Evolutionary conservation across 164 flowering plant genomes (phyloP).

Genomic region (Chimonanthus praecox): DNA sequence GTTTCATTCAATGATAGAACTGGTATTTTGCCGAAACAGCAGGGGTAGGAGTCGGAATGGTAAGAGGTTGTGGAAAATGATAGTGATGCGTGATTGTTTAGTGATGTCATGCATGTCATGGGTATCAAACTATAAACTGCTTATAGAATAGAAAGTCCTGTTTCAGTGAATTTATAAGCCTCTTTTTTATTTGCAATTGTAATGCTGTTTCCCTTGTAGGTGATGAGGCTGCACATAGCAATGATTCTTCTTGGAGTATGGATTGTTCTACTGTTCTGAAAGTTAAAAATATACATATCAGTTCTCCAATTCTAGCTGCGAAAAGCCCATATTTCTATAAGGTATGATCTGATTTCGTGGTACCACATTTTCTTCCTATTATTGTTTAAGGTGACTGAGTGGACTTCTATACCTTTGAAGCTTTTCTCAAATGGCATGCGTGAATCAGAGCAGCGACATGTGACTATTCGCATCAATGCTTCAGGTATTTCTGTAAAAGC

Average conservation of each 20-base stretch:
- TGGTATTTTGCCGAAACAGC: too few relatives aligned
- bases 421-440: slow-evolving; percentile 99
- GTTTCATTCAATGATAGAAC: too few relatives aligned
- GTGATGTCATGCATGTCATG: too few relatives aligned
- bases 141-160: not conserved
- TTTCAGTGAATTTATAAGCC: not conserved
- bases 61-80: too few relatives aligned
- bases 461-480: slow-evolving; percentile 76
- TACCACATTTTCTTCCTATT: not conserved
- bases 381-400: not conserved
- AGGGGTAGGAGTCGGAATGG: too few relatives aligned
- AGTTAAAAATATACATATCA: slow-evolving; percentile 78
- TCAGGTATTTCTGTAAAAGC: slow-evolving; percentile 44
- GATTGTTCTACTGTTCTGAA: slow-evolving; percentile 68
- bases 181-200: not conserved
- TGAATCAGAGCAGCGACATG: slow-evolving; percentile 92
- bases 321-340: slow-evolving; percentile 98
- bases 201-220: slow-evolving; percentile 30
- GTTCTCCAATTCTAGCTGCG: slow-evolving; percentile 97
- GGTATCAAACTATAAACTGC: too few relatives aligned
- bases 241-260: slow-evolving; percentile 73
- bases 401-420: slow-evolving; percentile 25
- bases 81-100: too few relatives aligned
- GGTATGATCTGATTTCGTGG: slow-evolving; percentile 29
- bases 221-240: slow-evolving; percentile 65